Evolutionary conservation across 2,329 filamentous ascomycete species (phyloP).

Genomic region (Microcera coccophila): DNA sequence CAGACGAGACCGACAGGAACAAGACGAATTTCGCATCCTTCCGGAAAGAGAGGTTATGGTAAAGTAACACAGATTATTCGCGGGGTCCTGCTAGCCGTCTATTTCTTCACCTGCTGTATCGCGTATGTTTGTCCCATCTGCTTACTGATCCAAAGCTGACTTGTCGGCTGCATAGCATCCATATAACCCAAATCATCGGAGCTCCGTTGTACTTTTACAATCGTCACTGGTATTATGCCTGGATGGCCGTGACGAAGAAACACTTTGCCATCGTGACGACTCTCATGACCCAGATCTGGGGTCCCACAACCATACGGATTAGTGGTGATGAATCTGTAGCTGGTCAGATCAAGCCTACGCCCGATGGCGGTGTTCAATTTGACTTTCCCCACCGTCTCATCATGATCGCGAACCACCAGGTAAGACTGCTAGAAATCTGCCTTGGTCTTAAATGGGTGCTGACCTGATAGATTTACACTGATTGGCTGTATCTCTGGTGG

Average conservation of each 20-base stretch:
- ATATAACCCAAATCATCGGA: slow-evolving; percentile 71
- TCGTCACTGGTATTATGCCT: slow-evolving; percentile 74
- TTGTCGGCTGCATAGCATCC: slow-evolving; percentile 45
- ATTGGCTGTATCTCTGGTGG: slow-evolving; percentile 95
- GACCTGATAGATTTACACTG: slow-evolving; percentile 67
- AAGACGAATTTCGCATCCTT: slow-evolving; percentile 42
- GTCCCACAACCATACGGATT: slow-evolving; percentile 76
- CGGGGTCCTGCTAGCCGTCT: slow-evolving; percentile 48
- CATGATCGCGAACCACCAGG: slow-evolving; percentile 83
- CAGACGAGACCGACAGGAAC: too few relatives aligned
- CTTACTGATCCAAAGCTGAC: slow-evolving; percentile 7
- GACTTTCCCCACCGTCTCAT: slow-evolving; percentile 77
- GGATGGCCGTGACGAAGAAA: slow-evolving; percentile 83
- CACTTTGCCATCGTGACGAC: slow-evolving; percentile 76
- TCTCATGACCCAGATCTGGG: slow-evolving; percentile 81
- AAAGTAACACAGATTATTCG: slow-evolving; percentile 48
- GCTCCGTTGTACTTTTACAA: slow-evolving; percentile 72
- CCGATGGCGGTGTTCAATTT: slow-evolving; percentile 71
- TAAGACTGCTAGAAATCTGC: slow-evolving; percentile 24
- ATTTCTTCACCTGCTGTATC: slow-evolving; percentile 48
- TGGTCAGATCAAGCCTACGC: slow-evolving; percentile 65
- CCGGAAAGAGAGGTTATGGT: slow-evolving; percentile 53
- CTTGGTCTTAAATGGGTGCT: slow-evolving; percentile 8
- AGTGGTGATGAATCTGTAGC: slow-evolving; percentile 78
- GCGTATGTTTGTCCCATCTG: slow-evolving; percentile 38